These are phyloP conservation scores for Taphrina sp. DNA, from an alignment of 1,139 yeast species.

Conservation along the genomic window DNA sequence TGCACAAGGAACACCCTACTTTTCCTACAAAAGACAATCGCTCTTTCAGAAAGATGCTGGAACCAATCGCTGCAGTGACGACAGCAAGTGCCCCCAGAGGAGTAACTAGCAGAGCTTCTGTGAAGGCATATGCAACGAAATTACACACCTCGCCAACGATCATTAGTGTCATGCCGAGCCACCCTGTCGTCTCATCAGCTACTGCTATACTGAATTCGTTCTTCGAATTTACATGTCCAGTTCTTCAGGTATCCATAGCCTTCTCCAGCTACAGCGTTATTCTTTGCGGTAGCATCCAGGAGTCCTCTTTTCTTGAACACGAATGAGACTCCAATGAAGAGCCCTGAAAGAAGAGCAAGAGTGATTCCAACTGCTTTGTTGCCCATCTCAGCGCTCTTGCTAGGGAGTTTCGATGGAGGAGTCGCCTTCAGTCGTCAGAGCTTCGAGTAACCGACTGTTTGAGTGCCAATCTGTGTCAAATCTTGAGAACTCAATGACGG, in stretches of 20 bases:
- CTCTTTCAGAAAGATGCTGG: constrained; percentile 36
- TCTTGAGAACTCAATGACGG: too few species aligned
- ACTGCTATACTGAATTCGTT: too few species aligned
- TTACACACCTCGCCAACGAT: constrained; percentile 36
- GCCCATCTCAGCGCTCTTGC: constrained; percentile 4
- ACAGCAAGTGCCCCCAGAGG: constrained; percentile 38
- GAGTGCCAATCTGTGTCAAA: too few species aligned
- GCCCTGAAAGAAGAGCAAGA: constrained; percentile 35
- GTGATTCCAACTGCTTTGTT: constrained; percentile 34
- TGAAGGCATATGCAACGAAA: constrained; percentile 37
- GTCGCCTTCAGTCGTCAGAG: too few species aligned
- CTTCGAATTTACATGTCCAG: too few species aligned
- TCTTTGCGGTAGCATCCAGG: constrained; percentile 27
- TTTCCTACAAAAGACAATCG: constrained; percentile 37
- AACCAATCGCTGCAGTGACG: constrained; percentile 35
- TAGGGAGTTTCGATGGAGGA: too few species aligned
- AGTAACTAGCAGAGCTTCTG: constrained; percentile 36
- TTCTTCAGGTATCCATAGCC: constrained; percentile 36
- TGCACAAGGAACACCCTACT: constrained; percentile 35
- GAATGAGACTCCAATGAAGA: constrained; percentile 36
- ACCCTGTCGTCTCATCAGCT: too few species aligned
- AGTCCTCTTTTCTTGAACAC: constrained; percentile 35
- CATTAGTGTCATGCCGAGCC: constrained; percentile 36
- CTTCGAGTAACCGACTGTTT: too few species aligned
- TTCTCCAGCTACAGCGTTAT: constrained; percentile 34